These are phyloP conservation scores for Globisporangium recalcitrans DNA, from an alignment of 352 stramenopile species.

Conservation along the genomic window DNA sequence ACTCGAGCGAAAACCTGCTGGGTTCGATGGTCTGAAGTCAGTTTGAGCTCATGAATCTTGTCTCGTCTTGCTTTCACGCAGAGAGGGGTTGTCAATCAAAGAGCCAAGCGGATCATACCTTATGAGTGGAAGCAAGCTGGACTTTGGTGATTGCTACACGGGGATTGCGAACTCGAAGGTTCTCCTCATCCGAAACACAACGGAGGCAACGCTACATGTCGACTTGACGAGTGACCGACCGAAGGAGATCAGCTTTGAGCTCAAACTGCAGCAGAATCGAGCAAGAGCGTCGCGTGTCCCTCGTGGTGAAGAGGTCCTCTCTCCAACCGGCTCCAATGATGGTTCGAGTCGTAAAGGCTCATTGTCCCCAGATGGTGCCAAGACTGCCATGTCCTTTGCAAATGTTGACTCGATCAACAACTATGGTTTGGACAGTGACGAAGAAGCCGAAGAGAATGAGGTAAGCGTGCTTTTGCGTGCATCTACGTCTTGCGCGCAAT, in stretches of 20 bases:
- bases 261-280: conserved; percentile 79
- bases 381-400: conserved; percentile 47
- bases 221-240: conserved; percentile 81
- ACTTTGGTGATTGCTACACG: conserved; percentile 88
- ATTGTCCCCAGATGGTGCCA: conserved; percentile 53
- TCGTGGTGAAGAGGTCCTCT: conserved; percentile 62
- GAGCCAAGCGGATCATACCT: conserved; percentile 77
- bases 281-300: conserved; percentile 47
- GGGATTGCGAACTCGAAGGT: conserved; percentile 79
- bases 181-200: conserved; percentile 82
- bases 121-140: conserved; percentile 83
- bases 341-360: conserved; percentile 64
- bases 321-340: conserved; percentile 69
- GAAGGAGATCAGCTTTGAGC: conserved; percentile 87
- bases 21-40: neutral
- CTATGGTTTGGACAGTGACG: conserved; percentile 75
- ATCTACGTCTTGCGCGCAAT: neutral
- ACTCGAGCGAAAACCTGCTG: conserved; percentile 4
- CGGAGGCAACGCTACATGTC: conserved; percentile 75
- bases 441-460: conserved; percentile 85
- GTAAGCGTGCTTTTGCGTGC: conserved; percentile 19
- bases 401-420: conserved; percentile 35
- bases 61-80: conserved; percentile 17
- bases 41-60: neutral
- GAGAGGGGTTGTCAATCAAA: conserved; percentile 84